Evolutionary conservation across 352 stramenopile genomes (phyloP), one percentile per base, ranked within the genome.

Genomic region (Blastocystis sp.): DNA sequence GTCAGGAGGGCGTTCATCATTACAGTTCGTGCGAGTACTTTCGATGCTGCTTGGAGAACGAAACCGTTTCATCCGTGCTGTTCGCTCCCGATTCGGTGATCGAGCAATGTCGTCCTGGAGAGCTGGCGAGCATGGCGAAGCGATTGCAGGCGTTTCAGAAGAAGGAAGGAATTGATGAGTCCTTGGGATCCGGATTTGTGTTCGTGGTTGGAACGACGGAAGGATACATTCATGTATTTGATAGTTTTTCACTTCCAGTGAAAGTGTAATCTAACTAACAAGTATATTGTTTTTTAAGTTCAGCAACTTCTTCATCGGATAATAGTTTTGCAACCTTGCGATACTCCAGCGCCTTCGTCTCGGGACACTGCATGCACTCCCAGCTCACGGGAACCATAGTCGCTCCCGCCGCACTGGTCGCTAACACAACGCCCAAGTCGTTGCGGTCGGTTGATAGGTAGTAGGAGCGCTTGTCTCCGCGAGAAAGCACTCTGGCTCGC

Each of bases 251-350:
- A 16, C 9, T 76, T 34, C 75, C 75, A 40, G 48, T n/a, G 40
- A 56, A 61, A 29, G 38, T 54, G 44, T 75, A 85, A 38, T 27
- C 71, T 48, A 36, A 57, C 69, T 81, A 81, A 48, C 48, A 29
- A 81, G n/a, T 51, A 64, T 81, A 44, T 81, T 81, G 69, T 34
- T 84, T 84, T 29, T 85, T 72, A 32, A 85, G 48, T 42, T 72
- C 75, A 14, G 8, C 32, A 4, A 85, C 46, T 51, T 85, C 75
- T 32, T 72, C 57, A 65, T 85, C 63, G 1, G 75, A 38, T 14
- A 85, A 42, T 18, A 85, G 40, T 42, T 85, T 85, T 8, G 75
- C 75, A 9, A 85, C 75, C 49, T 85, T 85, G 14, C 75, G 57
- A 27, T 59, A 76, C 51, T 85, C 75, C 57, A 85, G 38, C 9